Conservation (phyloP, 148 eudicot genomes). For the Cornus florida region DNA sequence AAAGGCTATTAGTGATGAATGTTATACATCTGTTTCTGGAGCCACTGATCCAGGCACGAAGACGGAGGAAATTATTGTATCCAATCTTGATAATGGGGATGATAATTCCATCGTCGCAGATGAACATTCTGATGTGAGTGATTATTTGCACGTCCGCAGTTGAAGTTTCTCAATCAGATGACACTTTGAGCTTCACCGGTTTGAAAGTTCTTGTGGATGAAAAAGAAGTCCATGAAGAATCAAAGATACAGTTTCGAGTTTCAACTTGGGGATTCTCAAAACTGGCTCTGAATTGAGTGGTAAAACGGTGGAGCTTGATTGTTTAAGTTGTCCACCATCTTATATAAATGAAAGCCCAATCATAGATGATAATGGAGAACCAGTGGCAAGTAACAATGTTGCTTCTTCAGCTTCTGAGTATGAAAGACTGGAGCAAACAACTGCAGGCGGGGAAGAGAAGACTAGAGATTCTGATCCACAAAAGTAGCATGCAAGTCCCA, state of each 20-base stretch:
- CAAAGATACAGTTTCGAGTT: background rate
- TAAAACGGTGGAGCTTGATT: slow-evolving; percentile 1
- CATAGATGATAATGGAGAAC: slow-evolving; percentile 6
- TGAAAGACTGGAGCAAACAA: background rate
- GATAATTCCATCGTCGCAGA: background rate
- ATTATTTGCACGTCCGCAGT: background rate
- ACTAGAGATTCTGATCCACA: background rate
- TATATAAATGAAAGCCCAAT: background rate
- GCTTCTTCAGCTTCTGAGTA: slow-evolving; percentile 14
- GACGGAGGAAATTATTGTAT: background rate
- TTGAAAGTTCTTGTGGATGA: slow-evolving; percentile 13
- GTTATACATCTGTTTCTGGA: slow-evolving; percentile 7
- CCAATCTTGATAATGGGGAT: slow-evolving; percentile 6
- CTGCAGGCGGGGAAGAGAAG: slow-evolving; percentile 10
- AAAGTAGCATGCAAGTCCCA: slow-evolving; percentile 5
- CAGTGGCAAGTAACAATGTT: background rate
- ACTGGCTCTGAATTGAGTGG: background rate
- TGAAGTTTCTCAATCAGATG: background rate
- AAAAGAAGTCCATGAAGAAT: slow-evolving; percentile 6
- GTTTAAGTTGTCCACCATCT: background rate
- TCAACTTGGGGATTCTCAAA: background rate
- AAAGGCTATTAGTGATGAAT: too few species aligned
- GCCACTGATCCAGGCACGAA: background rate
- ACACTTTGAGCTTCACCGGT: background rate
- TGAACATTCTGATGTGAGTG: slow-evolving; percentile 14